A percentile compares a stretch with the other conserved stretches of the same genome.
Evolutionary conservation across 306 rosid genomes (phyloP).

Genomic region (Senna tora): DNA sequence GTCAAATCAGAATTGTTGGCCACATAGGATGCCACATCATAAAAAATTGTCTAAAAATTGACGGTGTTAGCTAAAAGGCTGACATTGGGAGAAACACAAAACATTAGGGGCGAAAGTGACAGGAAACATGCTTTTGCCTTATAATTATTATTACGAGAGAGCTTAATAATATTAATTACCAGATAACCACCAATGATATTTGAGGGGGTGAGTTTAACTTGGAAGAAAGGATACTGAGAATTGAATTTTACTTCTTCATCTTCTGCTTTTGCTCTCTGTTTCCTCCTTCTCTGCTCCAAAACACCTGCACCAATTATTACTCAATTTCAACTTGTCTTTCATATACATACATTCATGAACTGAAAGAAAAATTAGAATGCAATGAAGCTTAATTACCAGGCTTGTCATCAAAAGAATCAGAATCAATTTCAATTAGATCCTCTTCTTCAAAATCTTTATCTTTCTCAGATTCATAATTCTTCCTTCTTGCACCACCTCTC

Average conservation of each 20-base stretch:
- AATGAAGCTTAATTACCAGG: slow-evolving; percentile 4
- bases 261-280: background rate
- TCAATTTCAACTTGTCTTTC: background rate
- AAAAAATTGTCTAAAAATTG: no score
- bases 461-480: no score
- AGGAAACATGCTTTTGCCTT: no score
- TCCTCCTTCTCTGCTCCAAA: background rate
- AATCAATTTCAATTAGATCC: background rate
- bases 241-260: background rate
- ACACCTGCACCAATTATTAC: background rate
- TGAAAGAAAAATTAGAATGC: background rate
- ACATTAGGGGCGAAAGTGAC: no score
- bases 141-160: no score
- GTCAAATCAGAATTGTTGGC: no score
- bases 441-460: background rate
- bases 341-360: no score
- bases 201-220: background rate
- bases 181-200: background rate
- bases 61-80: no score
- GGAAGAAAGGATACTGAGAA: slow-evolving; percentile 8
- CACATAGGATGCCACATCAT: no score
- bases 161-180: no score
- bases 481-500: no score
- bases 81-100: no score
- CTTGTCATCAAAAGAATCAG: background rate